Conservation (phyloP, 2,329 filamentous ascomycete species). For the Paraphoma chrysanthemicola region DNA sequence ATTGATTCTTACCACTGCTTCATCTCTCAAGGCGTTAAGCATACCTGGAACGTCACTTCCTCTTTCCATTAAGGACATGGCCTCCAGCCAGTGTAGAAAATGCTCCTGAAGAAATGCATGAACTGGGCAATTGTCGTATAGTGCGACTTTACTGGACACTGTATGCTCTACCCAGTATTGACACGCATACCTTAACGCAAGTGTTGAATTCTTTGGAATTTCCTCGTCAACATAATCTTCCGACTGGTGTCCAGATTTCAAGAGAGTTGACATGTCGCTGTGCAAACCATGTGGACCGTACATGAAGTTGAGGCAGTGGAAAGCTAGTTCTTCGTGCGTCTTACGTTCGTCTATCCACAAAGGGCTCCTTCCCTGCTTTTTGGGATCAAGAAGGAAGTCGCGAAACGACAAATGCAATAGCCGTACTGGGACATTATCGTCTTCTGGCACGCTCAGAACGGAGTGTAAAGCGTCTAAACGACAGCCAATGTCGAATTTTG, state of each 20-base stretch:
- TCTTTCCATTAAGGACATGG: conserved; percentile 45
- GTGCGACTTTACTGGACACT: conserved; percentile 14
- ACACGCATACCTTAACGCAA: conserved; percentile 42
- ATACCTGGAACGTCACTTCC: not conserved
- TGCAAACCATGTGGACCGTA: conserved; percentile 20
- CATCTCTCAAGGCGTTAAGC: too few relatives aligned
- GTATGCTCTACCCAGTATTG: conserved; percentile 30
- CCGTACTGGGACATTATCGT: conserved; percentile 9
- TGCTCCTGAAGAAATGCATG: conserved; percentile 45
- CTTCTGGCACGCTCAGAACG: conserved; percentile 14
- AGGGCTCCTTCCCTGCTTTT: conserved; percentile 2
- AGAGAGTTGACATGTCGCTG: conserved; percentile 46
- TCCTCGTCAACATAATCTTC: conserved; percentile 21
- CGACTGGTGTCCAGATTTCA: conserved; percentile 8
- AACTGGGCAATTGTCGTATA: conserved; percentile 14
- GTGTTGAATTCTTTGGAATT: conserved; percentile 2
- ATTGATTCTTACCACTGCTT: too few relatives aligned
- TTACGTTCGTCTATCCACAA: conserved; percentile 43
- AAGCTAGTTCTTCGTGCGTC: conserved; percentile 36
- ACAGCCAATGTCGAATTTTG: conserved; percentile 7
- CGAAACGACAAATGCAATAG: conserved; percentile 22
- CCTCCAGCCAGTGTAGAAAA: conserved; percentile 23
- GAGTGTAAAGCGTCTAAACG: conserved; percentile 19
- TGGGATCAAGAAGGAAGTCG: conserved; percentile 19
- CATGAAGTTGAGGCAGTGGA: conserved; percentile 44